Conservation (phyloP, 345 rosid species). For the Pistacia atlantica region DNA sequence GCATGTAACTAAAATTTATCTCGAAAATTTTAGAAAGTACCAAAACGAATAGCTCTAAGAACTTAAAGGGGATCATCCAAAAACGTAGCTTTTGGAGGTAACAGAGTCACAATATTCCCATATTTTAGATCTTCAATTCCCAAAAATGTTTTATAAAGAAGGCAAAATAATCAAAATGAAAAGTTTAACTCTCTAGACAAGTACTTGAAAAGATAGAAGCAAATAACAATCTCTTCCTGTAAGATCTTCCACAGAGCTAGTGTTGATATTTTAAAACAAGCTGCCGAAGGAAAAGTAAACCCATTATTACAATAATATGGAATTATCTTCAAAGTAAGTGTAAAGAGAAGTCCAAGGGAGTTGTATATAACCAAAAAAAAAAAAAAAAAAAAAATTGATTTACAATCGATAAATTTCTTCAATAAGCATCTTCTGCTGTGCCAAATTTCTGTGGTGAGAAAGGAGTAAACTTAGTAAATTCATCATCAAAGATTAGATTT, state of each 20-base stretch:
- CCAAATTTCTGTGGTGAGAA: slow-evolving; percentile 72
- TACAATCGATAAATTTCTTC: slow-evolving; percentile 37
- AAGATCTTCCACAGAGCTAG: slow-evolving; percentile 73
- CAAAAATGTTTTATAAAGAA: slow-evolving; percentile 50
- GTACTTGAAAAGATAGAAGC: slow-evolving; percentile 7
- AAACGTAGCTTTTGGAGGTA: slow-evolving; percentile 41
- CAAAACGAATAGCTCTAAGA: slow-evolving; percentile 97
- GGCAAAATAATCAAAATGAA: background rate
- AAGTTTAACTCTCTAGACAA: slow-evolving; percentile 1
- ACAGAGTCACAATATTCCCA: too few relatives aligned
- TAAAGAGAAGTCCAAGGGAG: background rate
- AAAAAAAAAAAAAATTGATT: background rate
- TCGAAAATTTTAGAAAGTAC: slow-evolving; percentile 37
- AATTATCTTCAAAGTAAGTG: background rate
- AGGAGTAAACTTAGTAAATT: slow-evolving; percentile 3
- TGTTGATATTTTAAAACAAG: slow-evolving; percentile 88
- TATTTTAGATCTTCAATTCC: slow-evolving; percentile 12
- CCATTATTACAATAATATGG: slow-evolving; percentile 9
- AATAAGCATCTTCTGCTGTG: slow-evolving; percentile 86
- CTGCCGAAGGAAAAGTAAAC: slow-evolving; percentile 42
- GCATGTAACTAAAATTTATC: background rate
- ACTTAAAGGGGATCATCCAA: slow-evolving; percentile 95
- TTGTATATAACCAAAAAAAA: background rate
- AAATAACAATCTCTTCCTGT: slow-evolving; percentile 73
- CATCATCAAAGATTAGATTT: background rate